phyloP scores from a whole-genome alignment of 441 rosid genomes.

The Geranium incanum region DNA sequence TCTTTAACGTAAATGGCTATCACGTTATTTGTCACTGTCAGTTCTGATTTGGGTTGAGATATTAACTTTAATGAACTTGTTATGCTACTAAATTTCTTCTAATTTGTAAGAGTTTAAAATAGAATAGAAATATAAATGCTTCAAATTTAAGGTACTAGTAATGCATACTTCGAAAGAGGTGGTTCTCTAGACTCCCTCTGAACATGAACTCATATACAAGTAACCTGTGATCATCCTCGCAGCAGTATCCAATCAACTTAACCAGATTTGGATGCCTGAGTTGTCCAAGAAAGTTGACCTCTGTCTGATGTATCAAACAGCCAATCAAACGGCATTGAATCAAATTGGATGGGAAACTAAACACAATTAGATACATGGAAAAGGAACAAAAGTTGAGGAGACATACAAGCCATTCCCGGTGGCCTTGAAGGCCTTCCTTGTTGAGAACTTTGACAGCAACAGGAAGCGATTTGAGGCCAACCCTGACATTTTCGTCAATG shows the following conservation, averaged over 20 bases:
- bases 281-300: conserved; percentile 61
- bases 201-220: conserved; percentile 19
- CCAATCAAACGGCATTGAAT: background rate
- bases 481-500: conserved; percentile 69
- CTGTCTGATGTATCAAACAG: conserved; percentile 29
- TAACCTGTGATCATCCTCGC: conserved; percentile 26
- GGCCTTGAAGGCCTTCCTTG: conserved; percentile 77
- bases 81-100: background rate
- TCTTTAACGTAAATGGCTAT: background rate
- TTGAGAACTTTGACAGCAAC: conserved; percentile 73
- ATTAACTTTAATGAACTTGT: background rate
- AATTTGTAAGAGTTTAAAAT: background rate
- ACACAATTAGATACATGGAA: background rate
- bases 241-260: conserved; percentile 27
- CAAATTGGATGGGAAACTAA: background rate
- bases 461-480: conserved; percentile 64
- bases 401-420: conserved; percentile 75
- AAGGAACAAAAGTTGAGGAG: background rate
- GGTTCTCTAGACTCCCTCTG: conserved; percentile 28
- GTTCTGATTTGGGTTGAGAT: background rate
- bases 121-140: background rate
- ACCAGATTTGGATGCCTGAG: conserved; percentile 35
- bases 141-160: background rate
- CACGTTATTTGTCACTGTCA: background rate
- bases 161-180: conserved; percentile 27